Base-by-base conservation (phyloP, 495 filamentous ascomycete genomes). In the Talaromyces ruber region DNA sequence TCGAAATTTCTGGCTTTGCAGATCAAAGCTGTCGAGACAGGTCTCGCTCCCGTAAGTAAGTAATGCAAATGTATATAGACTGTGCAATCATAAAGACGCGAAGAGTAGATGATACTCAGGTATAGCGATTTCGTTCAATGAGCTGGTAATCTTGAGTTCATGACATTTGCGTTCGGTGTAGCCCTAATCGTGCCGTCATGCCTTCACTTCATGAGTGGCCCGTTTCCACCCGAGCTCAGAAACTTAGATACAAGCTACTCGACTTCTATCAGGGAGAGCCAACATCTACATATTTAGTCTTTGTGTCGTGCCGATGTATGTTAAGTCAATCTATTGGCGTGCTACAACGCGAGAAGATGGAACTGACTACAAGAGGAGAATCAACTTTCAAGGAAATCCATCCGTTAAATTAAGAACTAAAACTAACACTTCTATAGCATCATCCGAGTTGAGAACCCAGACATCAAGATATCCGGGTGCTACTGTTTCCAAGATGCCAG, bases 1-100 rank as follows among this genome's bases (percentile, higher is more conserved):
- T 91, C 88, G 12, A 81, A 82, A 51, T 59, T 90, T 45, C 65
- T 93, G 71, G 91, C 89, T 24, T 68, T 95, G 71, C 89, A 92
- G 79, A 88, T 93, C 50, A 88, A 88, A 71, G 89, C 80, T 0
- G 65, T 81, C 43, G 79, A 91, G 64, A 80, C 80, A 63, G 85
- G 83, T 0, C 32, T 83, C 58, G 34, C 24, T 26, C 57, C 57
- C 16, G 34, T 24, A 26, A 25, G 8, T 12, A 22, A 59, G 22
- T 26, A 59, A 47, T 58, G n/a, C n/a, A 16, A 21, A 47, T 21
- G 21, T n/a, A 47, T 47, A 21, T 47, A 47, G 43, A 47, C 16
- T 47, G 43, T 47, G 8, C 39, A 16, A 43, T 43, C n/a, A n/a
- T 43, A 6, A 47, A 47, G 2, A 47, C 5, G 6, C 18, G 37